Evolutionary conservation across 1,139 yeast species (phyloP), one percentile per base, ranked within the genome.

Genomic region (Suhomyces taliae): DNA sequence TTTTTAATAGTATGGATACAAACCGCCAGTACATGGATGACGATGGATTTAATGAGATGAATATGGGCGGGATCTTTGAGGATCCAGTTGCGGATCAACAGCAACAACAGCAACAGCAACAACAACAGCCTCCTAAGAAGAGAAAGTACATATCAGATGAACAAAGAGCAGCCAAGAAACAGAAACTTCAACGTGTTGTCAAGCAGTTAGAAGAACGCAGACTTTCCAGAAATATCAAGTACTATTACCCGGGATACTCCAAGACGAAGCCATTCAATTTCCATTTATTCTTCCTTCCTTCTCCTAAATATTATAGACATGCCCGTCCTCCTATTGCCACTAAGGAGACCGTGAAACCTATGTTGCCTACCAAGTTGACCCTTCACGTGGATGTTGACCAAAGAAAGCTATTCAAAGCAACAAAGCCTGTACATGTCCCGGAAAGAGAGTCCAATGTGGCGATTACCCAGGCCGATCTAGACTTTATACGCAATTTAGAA

Each of bases 201-300:
- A 60, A 50, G 59, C 66, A 58, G 52, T 63, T 67, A 48, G 76
- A 77, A 47, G 64, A 64, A 35, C 59, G 65, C 53, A 61, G 67
- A 48, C 63, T 56, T 39, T 64, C 60, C 37, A 62, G 73, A 26
- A 72, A 70, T 53, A 62, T 83, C 35, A 65, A 69, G 40, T 67
- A 71, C 39, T 82, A 81, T 58, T 88, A 78, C 58, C 96, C 96
- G 0, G 74, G 79, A 2, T 89, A 85, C 61, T 71, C 75, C 42
- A 71, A 70, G 12, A 75, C 80, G 36, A 73, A 77, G 40, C 78
- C 85, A 1, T 72, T 86, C 58, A 81, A 83, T 56, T 82, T 86
- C 77, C 89, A 86, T 61, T 65, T 80, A 7, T 69, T 87, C 41
- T 87, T 86, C 58, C 81, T 86, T 5, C 83, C 90, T 2, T 74